These are phyloP conservation scores for Excoecaria cochinchinensis DNA, from an alignment of 345 rosid genomes.

Conservation along the genomic window DNA sequence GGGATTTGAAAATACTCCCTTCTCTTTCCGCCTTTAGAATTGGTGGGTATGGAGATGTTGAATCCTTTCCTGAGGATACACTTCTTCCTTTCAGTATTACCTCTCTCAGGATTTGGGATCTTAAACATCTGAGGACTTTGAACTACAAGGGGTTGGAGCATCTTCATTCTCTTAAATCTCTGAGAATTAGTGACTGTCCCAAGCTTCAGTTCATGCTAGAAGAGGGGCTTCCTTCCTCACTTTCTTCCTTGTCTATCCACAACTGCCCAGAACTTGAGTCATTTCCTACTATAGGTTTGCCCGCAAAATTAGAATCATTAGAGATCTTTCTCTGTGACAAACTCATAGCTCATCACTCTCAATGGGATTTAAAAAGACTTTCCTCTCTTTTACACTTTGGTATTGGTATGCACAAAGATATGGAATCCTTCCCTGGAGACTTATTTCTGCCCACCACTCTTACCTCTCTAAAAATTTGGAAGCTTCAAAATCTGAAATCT, in stretches of 20 bases:
- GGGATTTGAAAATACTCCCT: slow-evolving; percentile 15
- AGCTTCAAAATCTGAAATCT: slow-evolving; percentile 4
- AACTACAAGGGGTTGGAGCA: neutral
- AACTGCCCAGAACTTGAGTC: neutral
- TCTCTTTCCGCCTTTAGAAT: slow-evolving; percentile 6
- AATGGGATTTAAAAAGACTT: neutral
- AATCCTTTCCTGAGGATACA: no score
- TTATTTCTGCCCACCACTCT: neutral
- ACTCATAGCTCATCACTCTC: neutral
- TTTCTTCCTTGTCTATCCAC: no score
- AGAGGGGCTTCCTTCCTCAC: no score
- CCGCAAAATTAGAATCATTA: neutral
- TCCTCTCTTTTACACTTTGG: neutral
- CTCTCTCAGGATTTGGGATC: slow-evolving; percentile 5
- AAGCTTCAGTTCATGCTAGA: no score
- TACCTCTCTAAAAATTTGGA: neutral
- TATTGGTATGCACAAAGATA: neutral
- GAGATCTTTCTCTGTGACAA: neutral
- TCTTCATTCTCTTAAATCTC: neutral
- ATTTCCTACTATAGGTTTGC: neutral
- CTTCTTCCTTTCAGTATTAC: slow-evolving; percentile 6
- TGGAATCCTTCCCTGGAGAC: slow-evolving; percentile 9
- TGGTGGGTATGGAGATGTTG: no score
- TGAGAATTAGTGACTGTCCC: neutral
- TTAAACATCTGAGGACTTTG: neutral